These are phyloP conservation scores for Mycena vitilis DNA, from an alignment of 768 basidiomycete species.

Conservation along the genomic window DNA sequence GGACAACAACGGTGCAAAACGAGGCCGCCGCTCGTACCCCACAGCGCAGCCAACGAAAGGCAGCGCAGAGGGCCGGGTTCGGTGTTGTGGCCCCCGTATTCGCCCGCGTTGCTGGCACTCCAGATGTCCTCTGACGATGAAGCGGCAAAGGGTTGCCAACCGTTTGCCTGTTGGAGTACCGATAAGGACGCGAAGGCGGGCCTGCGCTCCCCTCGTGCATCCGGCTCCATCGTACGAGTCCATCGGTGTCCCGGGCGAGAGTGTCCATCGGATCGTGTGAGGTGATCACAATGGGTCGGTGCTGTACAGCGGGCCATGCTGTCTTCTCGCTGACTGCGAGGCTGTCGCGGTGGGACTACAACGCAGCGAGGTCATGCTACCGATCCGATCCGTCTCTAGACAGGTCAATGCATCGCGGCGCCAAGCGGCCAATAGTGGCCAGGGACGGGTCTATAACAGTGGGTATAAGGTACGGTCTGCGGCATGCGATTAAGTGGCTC, in stretches of 20 bases:
- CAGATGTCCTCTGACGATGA: conserved; percentile 14
- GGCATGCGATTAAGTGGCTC: no score
- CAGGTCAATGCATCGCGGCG: neutral
- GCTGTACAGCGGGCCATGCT: neutral
- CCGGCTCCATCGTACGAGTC: conserved; percentile 22
- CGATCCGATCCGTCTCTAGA: neutral
- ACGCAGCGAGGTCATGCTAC: neutral
- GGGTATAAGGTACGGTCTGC: no score
- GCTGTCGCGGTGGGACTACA: neutral
- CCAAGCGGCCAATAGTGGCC: neutral
- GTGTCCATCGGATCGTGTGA: neutral
- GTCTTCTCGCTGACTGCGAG: conserved; percentile 3
- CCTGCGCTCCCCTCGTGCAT: conserved; percentile 17
- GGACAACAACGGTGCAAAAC: conserved; percentile 22
- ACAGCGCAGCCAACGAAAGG: neutral
- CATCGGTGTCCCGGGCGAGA: conserved; percentile 17
- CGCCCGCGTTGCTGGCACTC: conserved; percentile 25
- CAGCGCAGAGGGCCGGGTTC: conserved; percentile 16
- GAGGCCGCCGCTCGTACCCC: conserved; percentile 26
- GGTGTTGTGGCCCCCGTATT: conserved; percentile 13
- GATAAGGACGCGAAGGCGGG: conserved; percentile 20
- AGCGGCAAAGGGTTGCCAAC: conserved; percentile 9
- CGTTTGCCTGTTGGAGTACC: conserved; percentile 14
- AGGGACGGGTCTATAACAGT: neutral
- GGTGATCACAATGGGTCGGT: neutral